Base-by-base conservation (phyloP, 495 filamentous ascomycete species). In the Neurospora sp. region DNA sequence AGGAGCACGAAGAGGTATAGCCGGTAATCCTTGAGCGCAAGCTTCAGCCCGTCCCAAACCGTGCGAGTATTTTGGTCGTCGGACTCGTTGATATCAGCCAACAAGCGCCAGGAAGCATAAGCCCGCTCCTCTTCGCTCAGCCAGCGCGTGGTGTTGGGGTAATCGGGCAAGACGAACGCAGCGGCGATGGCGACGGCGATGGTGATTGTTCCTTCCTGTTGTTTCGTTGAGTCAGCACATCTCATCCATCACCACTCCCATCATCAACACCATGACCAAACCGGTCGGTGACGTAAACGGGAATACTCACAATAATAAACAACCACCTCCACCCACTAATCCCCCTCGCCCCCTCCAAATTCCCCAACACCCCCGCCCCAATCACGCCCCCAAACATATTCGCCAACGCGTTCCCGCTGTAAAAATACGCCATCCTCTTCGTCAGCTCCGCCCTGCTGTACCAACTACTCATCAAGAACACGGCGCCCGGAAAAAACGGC, bases 301-400 rank as follows among this genome's bases (percentile, higher is more conserved):
- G n/a, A 31, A 35, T 35, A 35, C 72, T 38, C 39, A 77, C 76
- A 23, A 80, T 79, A 59, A 79, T 78, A 48, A 79, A 79, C 12
- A 79, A 48, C 78, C 78, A 79, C 27, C 76, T 78, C 83, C 84
- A 85, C 42, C 83, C 83, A 5, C 82, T 74, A 16, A 84, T 80
- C 10, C 83, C 83, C 20, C 78, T 78, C 4, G 78, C 77, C 9
- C 82, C 82, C 14, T 81, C 82, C 69, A 83, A 70, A 48, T 82
- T 83, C 8, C 77, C 80, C 31, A 87, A 75, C 4, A 86, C 81
- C 0, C 85, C 88, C 0, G 88, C 88, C 1, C 85, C 88, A 18
- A 91, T 84, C 10, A 91, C 79, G 1, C 88, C 88, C 12, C 87
- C 88, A 76, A 90, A 89, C 69, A 86, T 85, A 74, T 88, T 88